Percentiles rank a stretch among this genome's conserved stretches.
Evolutionary conservation across 495 filamentous ascomycete species (phyloP).

Genomic region (Penicillium desertorum): DNA sequence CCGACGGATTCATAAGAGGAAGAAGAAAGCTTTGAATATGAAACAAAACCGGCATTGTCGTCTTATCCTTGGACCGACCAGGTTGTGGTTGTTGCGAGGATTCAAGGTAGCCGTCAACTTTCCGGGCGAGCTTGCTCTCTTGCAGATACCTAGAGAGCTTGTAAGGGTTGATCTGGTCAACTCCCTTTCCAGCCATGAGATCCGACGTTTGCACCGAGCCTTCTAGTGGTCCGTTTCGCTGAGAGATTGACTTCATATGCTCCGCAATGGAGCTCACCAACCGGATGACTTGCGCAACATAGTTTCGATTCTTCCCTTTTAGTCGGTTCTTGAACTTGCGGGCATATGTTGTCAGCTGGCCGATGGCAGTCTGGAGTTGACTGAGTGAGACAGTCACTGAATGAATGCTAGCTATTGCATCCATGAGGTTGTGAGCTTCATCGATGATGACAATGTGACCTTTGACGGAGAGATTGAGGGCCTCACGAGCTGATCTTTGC

Average conservation of each 20-base stretch:
- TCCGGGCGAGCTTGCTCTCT: constrained; percentile 90
- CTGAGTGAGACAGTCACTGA: constrained; percentile 71
- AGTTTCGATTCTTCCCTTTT: constrained; percentile 89
- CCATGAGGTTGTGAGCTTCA: constrained; percentile 97
- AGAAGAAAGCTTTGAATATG: constrained; percentile 80
- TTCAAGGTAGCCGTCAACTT: constrained; percentile 82
- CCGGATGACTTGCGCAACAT: constrained; percentile 81
- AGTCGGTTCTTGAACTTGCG: constrained; percentile 83
- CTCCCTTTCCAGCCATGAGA: constrained; percentile 79
- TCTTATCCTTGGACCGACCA: constrained; percentile 26
- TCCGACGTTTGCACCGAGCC: constrained; percentile 65
- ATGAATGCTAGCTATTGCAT: constrained; percentile 84
- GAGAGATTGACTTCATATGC: constrained; percentile 52
- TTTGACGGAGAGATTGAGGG: constrained; percentile 80
- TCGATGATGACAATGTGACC: constrained; percentile 90
- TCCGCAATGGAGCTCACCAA: constrained; percentile 72
- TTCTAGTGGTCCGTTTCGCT: constrained; percentile 52
- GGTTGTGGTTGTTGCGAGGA: constrained; percentile 52
- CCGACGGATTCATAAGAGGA: constrained; percentile 82
- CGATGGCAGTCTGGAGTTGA: constrained; percentile 69
- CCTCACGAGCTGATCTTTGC: constrained; percentile 85
- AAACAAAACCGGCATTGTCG: constrained; percentile 72
- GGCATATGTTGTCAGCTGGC: constrained; percentile 77
- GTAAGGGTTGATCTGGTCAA: constrained; percentile 93
- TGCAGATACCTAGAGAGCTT: constrained; percentile 84